phyloP scores from a whole-genome alignment of 192 early-diverging fungal genomes.

The Dissophora ornata region DNA sequence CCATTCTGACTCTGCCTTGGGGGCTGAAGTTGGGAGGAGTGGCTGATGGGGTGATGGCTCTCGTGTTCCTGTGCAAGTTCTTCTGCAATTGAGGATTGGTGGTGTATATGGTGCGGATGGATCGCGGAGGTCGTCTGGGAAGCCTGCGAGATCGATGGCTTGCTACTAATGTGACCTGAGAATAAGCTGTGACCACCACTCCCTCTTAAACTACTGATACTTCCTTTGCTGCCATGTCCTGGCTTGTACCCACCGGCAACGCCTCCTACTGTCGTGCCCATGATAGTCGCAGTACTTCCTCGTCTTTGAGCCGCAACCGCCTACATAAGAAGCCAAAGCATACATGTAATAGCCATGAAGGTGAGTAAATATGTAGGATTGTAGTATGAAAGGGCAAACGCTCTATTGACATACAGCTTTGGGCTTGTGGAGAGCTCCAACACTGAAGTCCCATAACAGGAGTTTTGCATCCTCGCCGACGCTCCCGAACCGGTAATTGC shows the following conservation, averaged over 20 bases:
- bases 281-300: conserved; percentile 44
- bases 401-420: conserved; percentile 60
- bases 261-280: conserved; percentile 11
- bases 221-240: conserved; percentile 37
- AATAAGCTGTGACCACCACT: conserved; percentile 41
- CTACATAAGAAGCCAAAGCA: not conserved
- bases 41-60: not conserved
- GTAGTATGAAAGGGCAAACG: not conserved
- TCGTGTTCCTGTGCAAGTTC: conserved; percentile 1
- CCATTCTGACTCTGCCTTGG: not conserved
- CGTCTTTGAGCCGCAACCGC: conserved; percentile 48
- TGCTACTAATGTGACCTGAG: conserved; percentile 32
- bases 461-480: conserved; percentile 91
- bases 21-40: not conserved
- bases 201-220: conserved; percentile 39
- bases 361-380: not conserved
- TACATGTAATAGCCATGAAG: too few species aligned
- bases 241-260: conserved; percentile 27
- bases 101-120: conserved; percentile 4
- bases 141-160: not conserved
- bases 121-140: not conserved
- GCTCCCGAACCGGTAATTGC: conserved; percentile 86
- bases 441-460: conserved; percentile 94
- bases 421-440: conserved; percentile 79
- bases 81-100: conserved; percentile 17